phyloP scores from a whole-genome alignment of 179 eudicot genomes.

The Carnegiea gigantea region DNA sequence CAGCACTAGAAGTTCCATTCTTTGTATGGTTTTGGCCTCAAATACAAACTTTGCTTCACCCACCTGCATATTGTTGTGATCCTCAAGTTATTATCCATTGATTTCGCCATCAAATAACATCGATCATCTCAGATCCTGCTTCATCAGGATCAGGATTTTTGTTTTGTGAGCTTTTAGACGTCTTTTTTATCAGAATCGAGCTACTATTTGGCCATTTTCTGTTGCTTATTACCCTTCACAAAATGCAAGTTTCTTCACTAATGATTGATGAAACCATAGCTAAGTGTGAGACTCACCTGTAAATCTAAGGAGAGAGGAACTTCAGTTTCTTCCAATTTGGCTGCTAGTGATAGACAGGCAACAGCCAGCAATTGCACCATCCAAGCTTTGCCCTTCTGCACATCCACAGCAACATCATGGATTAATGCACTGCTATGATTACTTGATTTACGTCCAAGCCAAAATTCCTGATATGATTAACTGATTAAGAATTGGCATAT shows the following conservation, averaged over 20 bases:
- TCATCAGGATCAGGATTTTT: too few species aligned
- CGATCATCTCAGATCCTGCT: too few species aligned
- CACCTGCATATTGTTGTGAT: constrained; percentile 31
- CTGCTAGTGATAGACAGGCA: constrained; percentile 71
- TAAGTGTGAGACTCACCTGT: constrained; percentile 43
- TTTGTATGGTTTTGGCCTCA: constrained; percentile 67
- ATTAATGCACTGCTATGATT: not conserved
- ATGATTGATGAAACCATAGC: not conserved
- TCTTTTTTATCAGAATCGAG: too few species aligned
- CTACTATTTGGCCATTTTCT: too few species aligned
- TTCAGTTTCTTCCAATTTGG: constrained; percentile 72
- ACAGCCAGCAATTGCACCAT: constrained; percentile 78
- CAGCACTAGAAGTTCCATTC: constrained; percentile 79
- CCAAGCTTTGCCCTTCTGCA: constrained; percentile 60
- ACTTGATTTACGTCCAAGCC: not conserved
- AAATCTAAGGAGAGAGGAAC: constrained; percentile 65
- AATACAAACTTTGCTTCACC: constrained; percentile 54
- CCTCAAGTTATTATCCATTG: not conserved
- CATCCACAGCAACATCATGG: not conserved
- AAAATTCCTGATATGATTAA: not conserved
- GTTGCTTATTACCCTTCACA: too few species aligned
- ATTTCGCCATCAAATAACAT: too few species aligned
- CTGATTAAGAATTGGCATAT: too few species aligned
- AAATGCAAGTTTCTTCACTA: too few species aligned
- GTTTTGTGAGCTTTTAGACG: too few species aligned